Percentiles rank a stretch among this genome's conserved stretches.
Conservation (phyloP, 148 eudicot genomes). For the Dysphania ambrosioides region DNA sequence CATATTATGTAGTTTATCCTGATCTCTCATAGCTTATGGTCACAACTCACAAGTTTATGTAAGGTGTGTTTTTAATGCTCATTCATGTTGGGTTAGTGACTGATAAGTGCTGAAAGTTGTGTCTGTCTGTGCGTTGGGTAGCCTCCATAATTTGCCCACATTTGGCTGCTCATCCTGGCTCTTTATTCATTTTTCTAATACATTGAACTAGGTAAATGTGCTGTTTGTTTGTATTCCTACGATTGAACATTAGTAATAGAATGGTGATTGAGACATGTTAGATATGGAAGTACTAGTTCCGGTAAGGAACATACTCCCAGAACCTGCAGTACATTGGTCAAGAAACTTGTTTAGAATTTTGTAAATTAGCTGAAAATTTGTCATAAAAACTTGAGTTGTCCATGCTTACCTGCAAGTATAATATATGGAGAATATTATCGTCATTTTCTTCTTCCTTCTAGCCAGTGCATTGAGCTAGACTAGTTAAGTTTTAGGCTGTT, state of each 20-base stretch:
- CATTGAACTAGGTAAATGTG: neutral
- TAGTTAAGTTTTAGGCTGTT: neutral
- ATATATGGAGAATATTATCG: neutral
- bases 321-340: neutral
- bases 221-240: neutral
- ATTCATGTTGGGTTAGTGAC: too few species aligned
- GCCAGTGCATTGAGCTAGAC: neutral
- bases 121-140: neutral
- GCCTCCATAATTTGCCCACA: neutral
- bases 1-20: neutral
- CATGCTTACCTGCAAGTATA: neutral
- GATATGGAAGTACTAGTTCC: neutral
- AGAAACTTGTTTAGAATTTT: neutral
- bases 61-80: too few species aligned
- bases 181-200: neutral
- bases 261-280: neutral
- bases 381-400: neutral
- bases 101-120: too few species aligned
- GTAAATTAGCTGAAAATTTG: neutral
- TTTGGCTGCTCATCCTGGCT: neutral
- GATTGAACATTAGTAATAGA: neutral
- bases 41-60: neutral
- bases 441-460: neutral
- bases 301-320: neutral
- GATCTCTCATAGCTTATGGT: neutral